Evolutionary conservation across 2,329 filamentous ascomycete genomes (phyloP), one percentile per base, ranked within the genome.

Genomic region (Calycina marina): DNA sequence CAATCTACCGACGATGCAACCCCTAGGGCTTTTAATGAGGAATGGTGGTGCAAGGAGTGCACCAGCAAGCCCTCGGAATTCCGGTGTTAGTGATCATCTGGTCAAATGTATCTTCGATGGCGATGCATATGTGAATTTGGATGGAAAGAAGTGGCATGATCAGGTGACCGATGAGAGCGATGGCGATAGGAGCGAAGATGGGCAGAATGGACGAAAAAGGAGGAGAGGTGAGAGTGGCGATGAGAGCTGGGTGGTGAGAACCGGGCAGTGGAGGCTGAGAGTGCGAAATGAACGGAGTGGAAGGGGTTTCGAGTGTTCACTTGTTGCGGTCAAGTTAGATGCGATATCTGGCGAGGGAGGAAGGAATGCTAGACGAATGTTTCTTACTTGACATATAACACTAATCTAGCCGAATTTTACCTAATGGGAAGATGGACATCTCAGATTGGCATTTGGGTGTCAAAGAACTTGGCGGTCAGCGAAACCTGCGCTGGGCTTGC

Each of bases 271-370:
- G 77, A 63, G 77, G 37, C 50, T 85, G 42, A 64, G 69, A 25
- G 70, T 92, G 16, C 74, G 78, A 48, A 55, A 56, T 5, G 51
- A 52, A 8, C 25, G 36, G 6, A 54, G 54, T 30, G 63, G 65
- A 30, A 71, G 65, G 47, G 61, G 59, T 22, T 63, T 77, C 35
- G 78, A 88, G 56, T 77, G 82, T 37, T 65, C 83, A 14, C 63
- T 93, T 30, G 64, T 79, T 11, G 80, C 74, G 1, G 79, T 86
- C 18, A 84, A 81, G 54, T 51, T 93, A 15, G 79, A 92, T 43
- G 78, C 76, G 0, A 68, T 74, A 44, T 77, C 66, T 32, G 66
- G 63, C 5, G 72, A 88, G 55, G 61, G 63, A 39, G 65, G 65
- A 8, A 67, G 81, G 40, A 93, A 92, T 57, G 57, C 56, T 30